Evolutionary conservation across 495 filamentous ascomycete genomes (phyloP).

Genomic region (Penicillium manginii): DNA sequence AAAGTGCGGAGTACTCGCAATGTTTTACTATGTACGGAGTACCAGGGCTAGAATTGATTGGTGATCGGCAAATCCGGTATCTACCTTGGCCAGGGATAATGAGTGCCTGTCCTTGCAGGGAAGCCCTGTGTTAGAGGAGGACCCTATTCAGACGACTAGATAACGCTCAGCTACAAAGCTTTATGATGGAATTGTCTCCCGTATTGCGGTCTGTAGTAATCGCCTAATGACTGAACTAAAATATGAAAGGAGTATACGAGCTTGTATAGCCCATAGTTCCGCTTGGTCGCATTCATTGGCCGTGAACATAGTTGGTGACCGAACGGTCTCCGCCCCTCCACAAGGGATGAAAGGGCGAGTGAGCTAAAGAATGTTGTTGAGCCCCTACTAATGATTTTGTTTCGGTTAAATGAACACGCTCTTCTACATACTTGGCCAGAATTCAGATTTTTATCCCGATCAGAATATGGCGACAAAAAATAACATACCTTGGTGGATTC

Average conservation of each 20-base stretch:
- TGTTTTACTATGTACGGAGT: too few species aligned
- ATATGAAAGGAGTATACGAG: not conserved
- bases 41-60: too few species aligned
- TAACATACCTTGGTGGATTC: not conserved
- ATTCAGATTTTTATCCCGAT: not conserved
- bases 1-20: too few species aligned
- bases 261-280: not conserved
- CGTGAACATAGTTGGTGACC: not conserved
- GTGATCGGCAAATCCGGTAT: not conserved
- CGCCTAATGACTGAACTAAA: not conserved
- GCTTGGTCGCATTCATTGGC: not conserved
- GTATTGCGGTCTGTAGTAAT: not conserved
- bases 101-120: not conserved
- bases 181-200: not conserved
- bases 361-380: not conserved
- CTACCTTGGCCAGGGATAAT: not conserved
- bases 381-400: not conserved
- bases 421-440: not conserved
- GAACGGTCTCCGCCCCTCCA: not conserved
- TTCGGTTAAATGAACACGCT: not conserved
- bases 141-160: not conserved
- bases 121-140: not conserved
- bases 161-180: not conserved
- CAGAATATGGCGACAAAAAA: not conserved
- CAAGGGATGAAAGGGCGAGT: slow-evolving; percentile 2